Evolutionary conservation across 768 basidiomycete genomes (phyloP).

Genomic region (Lactarius quietus): DNA sequence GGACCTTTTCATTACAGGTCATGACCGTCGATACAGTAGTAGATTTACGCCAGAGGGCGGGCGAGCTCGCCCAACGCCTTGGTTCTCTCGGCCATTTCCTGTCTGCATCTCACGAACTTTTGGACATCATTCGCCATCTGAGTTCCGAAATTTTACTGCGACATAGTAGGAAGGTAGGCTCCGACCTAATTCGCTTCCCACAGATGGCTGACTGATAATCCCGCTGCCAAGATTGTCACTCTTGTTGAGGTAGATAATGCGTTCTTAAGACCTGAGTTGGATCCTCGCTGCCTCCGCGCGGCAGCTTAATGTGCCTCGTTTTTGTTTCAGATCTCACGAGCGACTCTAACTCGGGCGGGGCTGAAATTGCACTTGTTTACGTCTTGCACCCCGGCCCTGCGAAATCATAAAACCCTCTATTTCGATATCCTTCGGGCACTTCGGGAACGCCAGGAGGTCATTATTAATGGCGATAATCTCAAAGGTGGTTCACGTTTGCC

Average conservation of each 20-base stretch:
- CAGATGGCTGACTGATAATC: conserved; percentile 12
- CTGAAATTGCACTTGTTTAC: conserved; percentile 24
- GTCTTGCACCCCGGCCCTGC: conserved; percentile 19
- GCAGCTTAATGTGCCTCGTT: conserved; percentile 16
- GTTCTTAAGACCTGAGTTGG: conserved; percentile 1
- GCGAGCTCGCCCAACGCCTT: conserved; percentile 23
- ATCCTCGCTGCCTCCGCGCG: conserved; percentile 9
- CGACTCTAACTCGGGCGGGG: conserved; percentile 24
- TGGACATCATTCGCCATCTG: conserved; percentile 19
- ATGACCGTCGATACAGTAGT: conserved; percentile 22
- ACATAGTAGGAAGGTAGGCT: conserved; percentile 26
- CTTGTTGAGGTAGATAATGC: conserved; percentile 25
- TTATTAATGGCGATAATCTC: conserved; percentile 15
- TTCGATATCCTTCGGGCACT: conserved; percentile 26
- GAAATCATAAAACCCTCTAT: conserved; percentile 23
- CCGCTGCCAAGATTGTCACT: conserved; percentile 23
- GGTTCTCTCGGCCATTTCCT: conserved; percentile 21
- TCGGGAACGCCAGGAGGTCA: conserved; percentile 19
- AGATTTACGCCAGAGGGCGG: conserved; percentile 25
- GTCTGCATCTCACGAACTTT: conserved; percentile 25
- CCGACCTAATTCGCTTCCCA: neutral
- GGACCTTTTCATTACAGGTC: neutral
- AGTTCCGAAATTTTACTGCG: conserved; percentile 20
- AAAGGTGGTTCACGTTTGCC: conserved; percentile 21
- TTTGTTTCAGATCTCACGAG: conserved; percentile 25